phyloP scores from a whole-genome alignment of 305 asterid genomes.

The Solanum hybrid region DNA sequence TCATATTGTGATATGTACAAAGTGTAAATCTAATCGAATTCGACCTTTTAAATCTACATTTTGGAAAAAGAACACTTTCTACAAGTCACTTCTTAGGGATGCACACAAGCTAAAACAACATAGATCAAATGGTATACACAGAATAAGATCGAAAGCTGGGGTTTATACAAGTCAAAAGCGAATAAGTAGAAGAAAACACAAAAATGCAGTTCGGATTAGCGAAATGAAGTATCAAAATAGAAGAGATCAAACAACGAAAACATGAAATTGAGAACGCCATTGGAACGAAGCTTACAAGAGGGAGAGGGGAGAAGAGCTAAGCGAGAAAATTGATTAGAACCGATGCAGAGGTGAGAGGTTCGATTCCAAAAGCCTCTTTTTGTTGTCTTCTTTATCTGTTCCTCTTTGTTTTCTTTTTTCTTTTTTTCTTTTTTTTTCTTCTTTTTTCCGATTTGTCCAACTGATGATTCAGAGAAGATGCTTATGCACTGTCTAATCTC shows the following conservation, averaged over 20 bases:
- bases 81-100: neutral
- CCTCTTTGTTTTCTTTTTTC: neutral
- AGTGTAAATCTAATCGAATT: neutral
- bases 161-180: neutral
- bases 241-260: neutral
- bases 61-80: neutral
- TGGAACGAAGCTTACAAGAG: slow-evolving; percentile 12
- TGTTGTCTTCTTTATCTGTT: neutral
- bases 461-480: neutral
- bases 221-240: neutral
- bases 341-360: slow-evolving; percentile 7
- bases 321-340: slow-evolving; percentile 2
- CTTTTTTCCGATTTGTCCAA: neutral
- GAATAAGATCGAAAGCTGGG: neutral
- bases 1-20: neutral
- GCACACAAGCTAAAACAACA: neutral
- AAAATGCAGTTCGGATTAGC: neutral
- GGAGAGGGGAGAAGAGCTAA: neutral
- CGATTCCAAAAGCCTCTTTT: neutral
- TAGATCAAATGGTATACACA: neutral
- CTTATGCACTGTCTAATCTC: neutral
- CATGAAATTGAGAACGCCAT: neutral
- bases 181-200: neutral
- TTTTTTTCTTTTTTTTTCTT: neutral
- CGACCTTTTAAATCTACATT: neutral